A percentile compares a stretch with the other conserved stretches of the same genome.
Conservation (phyloP, 495 filamentous ascomycete species). For the Penicillium verhagenii region DNA sequence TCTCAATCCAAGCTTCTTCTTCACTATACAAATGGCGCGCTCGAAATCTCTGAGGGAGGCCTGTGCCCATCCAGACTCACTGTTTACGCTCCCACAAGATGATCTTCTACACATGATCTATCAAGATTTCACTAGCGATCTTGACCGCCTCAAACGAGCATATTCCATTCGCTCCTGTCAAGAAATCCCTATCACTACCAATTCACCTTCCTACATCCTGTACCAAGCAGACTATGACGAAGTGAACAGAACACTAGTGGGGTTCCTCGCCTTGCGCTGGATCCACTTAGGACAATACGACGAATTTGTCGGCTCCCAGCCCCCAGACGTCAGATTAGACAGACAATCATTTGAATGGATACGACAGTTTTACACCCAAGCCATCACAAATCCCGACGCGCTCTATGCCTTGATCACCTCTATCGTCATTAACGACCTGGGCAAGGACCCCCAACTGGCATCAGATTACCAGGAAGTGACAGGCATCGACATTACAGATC, state of each 20-base stretch:
- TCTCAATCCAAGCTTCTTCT: background rate
- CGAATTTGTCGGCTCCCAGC: constrained; percentile 12
- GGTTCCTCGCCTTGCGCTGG: constrained; percentile 19
- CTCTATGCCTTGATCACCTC: constrained; percentile 34
- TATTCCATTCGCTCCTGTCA: constrained; percentile 20
- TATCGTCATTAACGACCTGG: constrained; percentile 40
- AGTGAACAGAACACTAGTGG: constrained; percentile 19
- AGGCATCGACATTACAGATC: constrained; percentile 21
- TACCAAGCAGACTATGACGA: constrained; percentile 19
- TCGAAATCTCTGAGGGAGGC: constrained; percentile 5
- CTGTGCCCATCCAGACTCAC: constrained; percentile 5
- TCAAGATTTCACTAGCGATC: constrained; percentile 12
- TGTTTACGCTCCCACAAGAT: constrained; percentile 6
- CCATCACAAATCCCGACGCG: constrained; percentile 18
- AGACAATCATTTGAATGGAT: constrained; percentile 25
- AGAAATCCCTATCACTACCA: background rate
- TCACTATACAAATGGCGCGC: background rate
- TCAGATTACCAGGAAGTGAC: constrained; percentile 23
- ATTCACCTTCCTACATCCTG: constrained; percentile 15
- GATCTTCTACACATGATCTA: constrained; percentile 10
- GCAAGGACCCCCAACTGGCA: constrained; percentile 36
- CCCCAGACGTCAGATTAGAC: constrained; percentile 5
- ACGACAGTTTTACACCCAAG: constrained; percentile 8
- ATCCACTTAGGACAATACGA: constrained; percentile 17
- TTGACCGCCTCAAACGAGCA: constrained; percentile 17